A percentile compares a stretch with the other conserved stretches of the same genome.
phyloP scores from a whole-genome alignment of 192 early-diverging fungal genomes.

The Podila minutissima region DNA sequence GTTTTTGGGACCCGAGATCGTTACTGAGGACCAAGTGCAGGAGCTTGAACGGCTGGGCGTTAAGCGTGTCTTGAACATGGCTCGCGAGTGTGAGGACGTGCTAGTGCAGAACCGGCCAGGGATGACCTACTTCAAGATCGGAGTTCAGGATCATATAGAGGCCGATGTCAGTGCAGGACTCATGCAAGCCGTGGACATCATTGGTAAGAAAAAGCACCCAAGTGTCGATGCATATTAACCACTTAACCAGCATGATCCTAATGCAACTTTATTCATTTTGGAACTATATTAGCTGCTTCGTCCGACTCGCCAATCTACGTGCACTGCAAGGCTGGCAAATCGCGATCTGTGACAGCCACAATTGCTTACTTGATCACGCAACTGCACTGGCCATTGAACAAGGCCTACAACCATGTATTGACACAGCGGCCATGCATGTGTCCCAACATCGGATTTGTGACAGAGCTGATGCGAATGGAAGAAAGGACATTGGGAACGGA shows the following conservation, averaged over 20 bases:
- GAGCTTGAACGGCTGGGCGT: constrained; percentile 64
- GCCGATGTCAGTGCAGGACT: constrained; percentile 71
- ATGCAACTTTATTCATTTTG: not conserved
- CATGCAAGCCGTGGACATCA: constrained; percentile 69
- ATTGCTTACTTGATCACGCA: constrained; percentile 73
- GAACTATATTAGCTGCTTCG: constrained; percentile 40
- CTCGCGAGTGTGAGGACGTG: constrained; percentile 70
- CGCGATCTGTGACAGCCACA: constrained; percentile 77
- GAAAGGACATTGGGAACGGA: constrained; percentile 60
- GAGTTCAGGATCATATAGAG: constrained; percentile 70
- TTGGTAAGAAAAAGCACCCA: constrained; percentile 56
- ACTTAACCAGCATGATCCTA: not conserved
- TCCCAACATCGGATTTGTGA: constrained; percentile 84
- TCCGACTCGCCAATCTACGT: constrained; percentile 69
- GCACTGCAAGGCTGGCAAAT: constrained; percentile 83
- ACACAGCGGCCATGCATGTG: constrained; percentile 70
- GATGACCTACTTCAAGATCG: constrained; percentile 60
- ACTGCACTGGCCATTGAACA: constrained; percentile 68
- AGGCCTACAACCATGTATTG: constrained; percentile 74
- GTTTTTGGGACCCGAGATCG: constrained; percentile 73
- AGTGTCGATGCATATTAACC: too few species aligned
- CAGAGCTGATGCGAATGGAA: constrained; percentile 75
- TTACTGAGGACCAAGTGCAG: constrained; percentile 62
- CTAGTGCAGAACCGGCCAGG: constrained; percentile 50
- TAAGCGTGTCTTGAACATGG: constrained; percentile 84